These are phyloP conservation scores for Phytophthora sojae DNA, from an alignment of 352 stramenopile species.

Conservation along the genomic window DNA sequence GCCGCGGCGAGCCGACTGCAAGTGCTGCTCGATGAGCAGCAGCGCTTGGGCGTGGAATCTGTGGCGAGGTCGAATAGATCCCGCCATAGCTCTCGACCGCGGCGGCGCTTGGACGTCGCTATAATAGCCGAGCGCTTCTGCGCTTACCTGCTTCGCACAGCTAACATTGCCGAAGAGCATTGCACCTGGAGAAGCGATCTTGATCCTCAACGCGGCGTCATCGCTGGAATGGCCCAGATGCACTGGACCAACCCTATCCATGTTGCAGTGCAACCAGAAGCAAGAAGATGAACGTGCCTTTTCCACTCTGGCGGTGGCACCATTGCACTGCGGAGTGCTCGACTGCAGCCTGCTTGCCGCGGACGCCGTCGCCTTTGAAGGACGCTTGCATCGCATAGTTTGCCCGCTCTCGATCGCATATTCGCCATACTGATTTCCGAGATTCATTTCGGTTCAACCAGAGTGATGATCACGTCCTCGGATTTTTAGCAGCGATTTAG, in stretches of 20 bases:
- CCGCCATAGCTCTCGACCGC: not conserved
- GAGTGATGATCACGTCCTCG: constrained; percentile 43
- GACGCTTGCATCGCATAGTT: not conserved
- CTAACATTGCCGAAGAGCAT: not conserved
- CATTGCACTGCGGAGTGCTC: not conserved
- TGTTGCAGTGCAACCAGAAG: constrained; percentile 1
- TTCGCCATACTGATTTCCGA: constrained; percentile 21
- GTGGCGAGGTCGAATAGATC: not conserved
- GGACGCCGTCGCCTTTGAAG: not conserved
- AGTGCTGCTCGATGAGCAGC: not conserved
- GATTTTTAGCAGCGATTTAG: not conserved
- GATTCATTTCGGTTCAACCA: constrained; percentile 37
- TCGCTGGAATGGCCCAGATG: not conserved
- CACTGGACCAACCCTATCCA: not conserved
- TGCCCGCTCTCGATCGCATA: constrained; percentile 13
- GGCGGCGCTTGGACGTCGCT: not conserved
- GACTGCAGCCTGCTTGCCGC: not conserved
- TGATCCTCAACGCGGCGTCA: constrained; percentile 2
- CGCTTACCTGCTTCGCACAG: not conserved
- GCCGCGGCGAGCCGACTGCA: not conserved
- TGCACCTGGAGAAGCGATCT: not conserved
- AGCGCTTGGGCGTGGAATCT: not conserved
- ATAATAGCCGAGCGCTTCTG: not conserved
- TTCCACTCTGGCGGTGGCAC: not conserved
- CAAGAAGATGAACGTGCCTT: not conserved